These are phyloP conservation scores for Magnusiomyces suaveolens DNA, from an alignment of 1,139 yeast genomes.

Conservation along the genomic window DNA sequence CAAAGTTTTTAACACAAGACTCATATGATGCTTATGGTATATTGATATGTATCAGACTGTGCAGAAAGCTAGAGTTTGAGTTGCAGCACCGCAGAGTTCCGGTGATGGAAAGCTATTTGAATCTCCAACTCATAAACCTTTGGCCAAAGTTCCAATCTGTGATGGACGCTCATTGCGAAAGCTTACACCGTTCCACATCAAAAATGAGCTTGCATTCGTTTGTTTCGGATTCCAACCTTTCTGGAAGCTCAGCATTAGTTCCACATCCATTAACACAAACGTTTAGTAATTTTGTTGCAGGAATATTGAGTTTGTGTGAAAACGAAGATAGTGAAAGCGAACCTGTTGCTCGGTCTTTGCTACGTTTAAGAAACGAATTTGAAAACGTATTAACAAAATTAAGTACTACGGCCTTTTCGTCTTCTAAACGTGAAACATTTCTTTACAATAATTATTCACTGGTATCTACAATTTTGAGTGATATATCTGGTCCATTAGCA, in stretches of 20 bases:
- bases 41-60: constrained; percentile 62
- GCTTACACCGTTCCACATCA: constrained; percentile 41
- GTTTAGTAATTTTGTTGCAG: constrained; percentile 66
- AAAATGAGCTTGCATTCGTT: constrained; percentile 22
- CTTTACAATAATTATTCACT: constrained; percentile 61
- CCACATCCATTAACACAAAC: constrained; percentile 73
- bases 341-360: constrained; percentile 62
- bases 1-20: constrained; percentile 39
- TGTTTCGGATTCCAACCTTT: constrained; percentile 20
- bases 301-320: constrained; percentile 49
- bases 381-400: constrained; percentile 69
- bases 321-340: constrained; percentile 37
- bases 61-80: constrained; percentile 54
- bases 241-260: constrained; percentile 28
- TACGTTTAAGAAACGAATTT: constrained; percentile 64
- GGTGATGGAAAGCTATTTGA: constrained; percentile 62
- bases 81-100: constrained; percentile 61
- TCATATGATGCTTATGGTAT: constrained; percentile 72
- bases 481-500: constrained; percentile 43
- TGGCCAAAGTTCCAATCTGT: constrained; percentile 84
- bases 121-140: constrained; percentile 50
- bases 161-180: constrained; percentile 68
- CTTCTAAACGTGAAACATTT: constrained; percentile 51
- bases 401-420: constrained; percentile 17
- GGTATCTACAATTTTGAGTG: constrained; percentile 33